Base-by-base conservation (phyloP, 2,329 filamentous ascomycete genomes). In the Chaetothyriales sp. region DNA sequence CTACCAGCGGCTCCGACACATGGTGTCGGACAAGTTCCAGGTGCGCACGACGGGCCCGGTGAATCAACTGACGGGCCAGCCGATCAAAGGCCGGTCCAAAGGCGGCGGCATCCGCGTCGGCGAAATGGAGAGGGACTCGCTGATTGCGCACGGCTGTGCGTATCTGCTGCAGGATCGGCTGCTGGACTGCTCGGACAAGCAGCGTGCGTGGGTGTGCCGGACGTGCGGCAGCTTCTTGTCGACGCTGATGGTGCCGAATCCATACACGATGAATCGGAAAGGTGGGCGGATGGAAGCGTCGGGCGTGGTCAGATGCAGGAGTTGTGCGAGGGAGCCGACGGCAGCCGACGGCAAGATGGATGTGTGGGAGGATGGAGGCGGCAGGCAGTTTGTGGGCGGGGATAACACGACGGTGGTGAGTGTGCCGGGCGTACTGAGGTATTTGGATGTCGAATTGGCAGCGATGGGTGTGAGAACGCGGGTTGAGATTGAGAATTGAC, bases 21-120 rank as follows among this genome's bases (percentile, higher is more conserved):
- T 98, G 92, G 92, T 98, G 52, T 97, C 95, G 78, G 92, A 98
- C 71, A 98, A 98, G 71, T 98, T 86, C 76, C 92, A 98, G 69
- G 92, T 97, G 51, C 83, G 92, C 69, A 97, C 92, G 2, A 97
- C 92, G 0, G 92, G 92, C 51, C 89, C 89, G 1, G 85, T 95
- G 44, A 92, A 92, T 51, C 80, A 84, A 20, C 81, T 92, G 15
- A 97, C 90, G 0, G 89, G 90, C 29, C 92, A 98, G 67, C 92
- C 92, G 43, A 92, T 98, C 75, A 95, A 97, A 74, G 92, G 92
- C 58, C 78, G 92, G 67, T 92, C 94, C 67, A 87, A 90, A 70
- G 92, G 90, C 65, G 92, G 92, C 72, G 92, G 92, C 82, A 95
- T 98, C 66, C 89, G 92, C 76, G 90, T 98, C 28, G 92, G 92